Base-by-base conservation (phyloP, 805 yeast genomes). In the Candida maris region DNA sequence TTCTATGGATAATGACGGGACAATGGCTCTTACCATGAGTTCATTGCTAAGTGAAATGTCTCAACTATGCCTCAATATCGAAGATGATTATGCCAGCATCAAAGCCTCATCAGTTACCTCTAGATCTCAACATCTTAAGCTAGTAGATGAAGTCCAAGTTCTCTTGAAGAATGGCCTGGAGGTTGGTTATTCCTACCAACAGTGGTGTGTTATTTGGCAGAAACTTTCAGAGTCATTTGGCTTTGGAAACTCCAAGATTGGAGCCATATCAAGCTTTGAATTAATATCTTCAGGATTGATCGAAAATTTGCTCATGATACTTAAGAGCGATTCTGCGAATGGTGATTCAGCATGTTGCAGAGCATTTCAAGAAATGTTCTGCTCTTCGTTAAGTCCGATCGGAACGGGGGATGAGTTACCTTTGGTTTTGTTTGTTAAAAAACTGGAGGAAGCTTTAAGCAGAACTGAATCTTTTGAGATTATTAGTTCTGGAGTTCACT, bases 381-480 rank as follows among this genome's bases (percentile, higher is more conserved):
- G 64, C 42, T 46, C 61, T 15, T 35, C 39, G 19, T 31, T 22
- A 49, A 59, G 34, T 57, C 62, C 27, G 55, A 59, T 47, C 5
- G 66, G 62, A 19, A 54, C 51, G 3, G 58, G 49, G 3, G 54
- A 51, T 19, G 34, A 44, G 14, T 42, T 65, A 4, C 65, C 73
- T 0, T 51, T 78, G 28, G 62, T 61, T 5, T 50, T 65, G 3
- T 60, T 85, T 16, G 71, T 85, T 1, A 59, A 61, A 4, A 76
- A 79, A 42, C 61, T 87, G 13, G 93, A 86, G 42, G 88, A 84
- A 38, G 77, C 85, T 0, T 59, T 87, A 16, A 77, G 85, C 1
- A 70, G 95, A 48, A 68, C 78, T 0, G 96, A 88, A 54, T 65
- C 81, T 0, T 85, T 87, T 55, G 82, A 78, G 27, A 75, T 87